These are phyloP conservation scores for Agapanthus africanus DNA, from an alignment of 106 monocot genomes.

Conservation along the genomic window DNA sequence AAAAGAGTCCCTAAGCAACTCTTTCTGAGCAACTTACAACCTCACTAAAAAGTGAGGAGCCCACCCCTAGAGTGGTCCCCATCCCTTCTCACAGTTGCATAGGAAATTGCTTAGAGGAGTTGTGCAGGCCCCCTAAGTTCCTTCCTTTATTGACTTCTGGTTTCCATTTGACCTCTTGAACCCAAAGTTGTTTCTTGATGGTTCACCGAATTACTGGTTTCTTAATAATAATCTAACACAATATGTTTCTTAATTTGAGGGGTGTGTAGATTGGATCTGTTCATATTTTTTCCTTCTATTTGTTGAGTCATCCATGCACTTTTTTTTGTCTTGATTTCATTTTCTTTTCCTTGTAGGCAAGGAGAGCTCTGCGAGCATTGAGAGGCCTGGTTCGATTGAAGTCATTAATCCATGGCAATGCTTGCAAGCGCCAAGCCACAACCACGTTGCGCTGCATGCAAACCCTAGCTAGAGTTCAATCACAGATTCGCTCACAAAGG, in stretches of 20 bases:
- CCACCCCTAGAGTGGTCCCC: too few species aligned
- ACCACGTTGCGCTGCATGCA: constrained; percentile 84
- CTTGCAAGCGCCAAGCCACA: constrained; percentile 77
- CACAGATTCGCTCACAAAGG: constrained; percentile 75
- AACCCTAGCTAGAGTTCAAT: constrained; percentile 77
- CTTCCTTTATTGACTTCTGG: background rate
- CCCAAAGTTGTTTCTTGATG: background rate
- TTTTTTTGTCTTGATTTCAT: background rate
- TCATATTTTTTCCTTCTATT: too few species aligned
- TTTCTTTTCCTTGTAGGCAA: constrained; percentile 42
- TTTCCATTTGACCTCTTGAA: background rate
- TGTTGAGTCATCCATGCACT: background rate
- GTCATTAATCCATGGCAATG: constrained; percentile 56
- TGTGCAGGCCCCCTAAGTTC: too few species aligned
- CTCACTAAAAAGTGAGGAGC: too few species aligned
- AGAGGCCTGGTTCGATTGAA: constrained; percentile 79
- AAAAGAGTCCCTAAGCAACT: too few species aligned
- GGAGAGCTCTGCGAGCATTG: constrained; percentile 65
- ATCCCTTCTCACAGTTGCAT: too few species aligned
- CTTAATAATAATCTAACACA: background rate
- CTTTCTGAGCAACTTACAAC: too few species aligned
- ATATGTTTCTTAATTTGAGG: background rate
- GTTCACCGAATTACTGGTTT: background rate
- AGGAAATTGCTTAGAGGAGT: too few species aligned
- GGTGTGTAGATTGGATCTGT: background rate